Conservation (phyloP, 1,284 basidiomycete species). For the Pholiota adiposa region DNA sequence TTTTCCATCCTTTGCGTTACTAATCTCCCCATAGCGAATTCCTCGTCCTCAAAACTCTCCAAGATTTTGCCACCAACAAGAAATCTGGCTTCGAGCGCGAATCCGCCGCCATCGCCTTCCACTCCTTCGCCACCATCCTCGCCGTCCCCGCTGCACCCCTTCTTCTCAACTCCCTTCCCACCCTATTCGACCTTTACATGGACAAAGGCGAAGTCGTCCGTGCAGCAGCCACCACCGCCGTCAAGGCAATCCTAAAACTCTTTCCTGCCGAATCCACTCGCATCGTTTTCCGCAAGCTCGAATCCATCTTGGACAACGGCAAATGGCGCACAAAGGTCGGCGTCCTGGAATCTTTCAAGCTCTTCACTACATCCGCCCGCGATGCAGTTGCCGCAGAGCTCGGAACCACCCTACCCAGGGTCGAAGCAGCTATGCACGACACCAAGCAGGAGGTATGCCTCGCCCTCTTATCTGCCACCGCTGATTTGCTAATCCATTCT, state of each 20-base stretch:
- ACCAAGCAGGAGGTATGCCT: slow-evolving; percentile 88
- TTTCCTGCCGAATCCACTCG: slow-evolving; percentile 85
- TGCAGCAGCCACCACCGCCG: slow-evolving; percentile 80
- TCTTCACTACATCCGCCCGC: slow-evolving; percentile 71
- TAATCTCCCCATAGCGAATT: slow-evolving; percentile 51
- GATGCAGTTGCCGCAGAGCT: slow-evolving; percentile 89
- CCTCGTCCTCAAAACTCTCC: slow-evolving; percentile 66
- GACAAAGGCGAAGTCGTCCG: slow-evolving; percentile 96
- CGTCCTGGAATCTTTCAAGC: slow-evolving; percentile 86
- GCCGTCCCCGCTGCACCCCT: slow-evolving; percentile 83
- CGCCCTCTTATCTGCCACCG: slow-evolving; percentile 2
- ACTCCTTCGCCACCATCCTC: slow-evolving; percentile 75
- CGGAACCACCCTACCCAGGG: slow-evolving; percentile 82
- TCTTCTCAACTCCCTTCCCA: slow-evolving; percentile 78
- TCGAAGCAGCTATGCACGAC: slow-evolving; percentile 95
- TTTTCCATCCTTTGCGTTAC: slow-evolving; percentile 18
- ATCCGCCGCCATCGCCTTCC: slow-evolving; percentile 86
- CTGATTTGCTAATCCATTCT: not conserved
- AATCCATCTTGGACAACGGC: slow-evolving; percentile 77
- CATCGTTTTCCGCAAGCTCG: slow-evolving; percentile 74
- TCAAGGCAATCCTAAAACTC: slow-evolving; percentile 85
- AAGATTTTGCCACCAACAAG: slow-evolving; percentile 82
- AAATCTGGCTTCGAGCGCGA: slow-evolving; percentile 94
- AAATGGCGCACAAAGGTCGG: slow-evolving; percentile 98
- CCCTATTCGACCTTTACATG: slow-evolving; percentile 86